Conservation (phyloP, 768 basidiomycete species). For the Tubosaeta sp. region DNA sequence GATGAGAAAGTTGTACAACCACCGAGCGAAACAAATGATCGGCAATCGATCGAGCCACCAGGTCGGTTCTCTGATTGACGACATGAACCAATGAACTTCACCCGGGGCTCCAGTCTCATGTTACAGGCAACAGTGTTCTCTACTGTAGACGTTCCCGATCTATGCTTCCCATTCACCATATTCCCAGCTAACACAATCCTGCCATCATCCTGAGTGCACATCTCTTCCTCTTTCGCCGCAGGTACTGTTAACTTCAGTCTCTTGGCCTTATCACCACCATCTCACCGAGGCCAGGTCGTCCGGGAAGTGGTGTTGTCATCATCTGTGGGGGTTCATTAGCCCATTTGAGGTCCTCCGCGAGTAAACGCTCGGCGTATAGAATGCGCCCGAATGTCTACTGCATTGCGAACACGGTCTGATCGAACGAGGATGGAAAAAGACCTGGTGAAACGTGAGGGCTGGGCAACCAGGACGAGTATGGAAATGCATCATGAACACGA, state of each 20-base stretch:
- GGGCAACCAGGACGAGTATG: too few species aligned
- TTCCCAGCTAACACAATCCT: constrained; percentile 78
- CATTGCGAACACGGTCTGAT: too few species aligned
- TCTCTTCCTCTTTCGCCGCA: constrained; percentile 48
- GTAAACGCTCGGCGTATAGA: constrained; percentile 66
- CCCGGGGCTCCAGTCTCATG: background rate
- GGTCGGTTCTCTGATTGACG: too few species aligned
- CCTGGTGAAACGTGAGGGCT: too few species aligned
- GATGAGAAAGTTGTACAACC: too few species aligned
- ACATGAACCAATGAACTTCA: too few species aligned
- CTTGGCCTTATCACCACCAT: constrained; percentile 28
- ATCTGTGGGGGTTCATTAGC: constrained; percentile 24
- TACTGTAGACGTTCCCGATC: background rate
- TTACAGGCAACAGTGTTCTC: background rate
- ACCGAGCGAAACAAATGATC: too few species aligned
- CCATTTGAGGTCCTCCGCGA: constrained; percentile 54
- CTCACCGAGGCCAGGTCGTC: constrained; percentile 27
- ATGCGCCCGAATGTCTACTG: constrained; percentile 69
- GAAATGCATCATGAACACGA: too few species aligned
- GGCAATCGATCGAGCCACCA: too few species aligned
- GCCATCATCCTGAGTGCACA: constrained; percentile 24
- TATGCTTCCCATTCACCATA: constrained; percentile 41
- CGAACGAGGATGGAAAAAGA: too few species aligned
- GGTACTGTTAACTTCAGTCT: constrained; percentile 40
- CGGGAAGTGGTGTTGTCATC: background rate